These are phyloP conservation scores for Penicillium rolfsii DNA, from an alignment of 2,329 filamentous ascomycete species.

Conservation along the genomic window DNA sequence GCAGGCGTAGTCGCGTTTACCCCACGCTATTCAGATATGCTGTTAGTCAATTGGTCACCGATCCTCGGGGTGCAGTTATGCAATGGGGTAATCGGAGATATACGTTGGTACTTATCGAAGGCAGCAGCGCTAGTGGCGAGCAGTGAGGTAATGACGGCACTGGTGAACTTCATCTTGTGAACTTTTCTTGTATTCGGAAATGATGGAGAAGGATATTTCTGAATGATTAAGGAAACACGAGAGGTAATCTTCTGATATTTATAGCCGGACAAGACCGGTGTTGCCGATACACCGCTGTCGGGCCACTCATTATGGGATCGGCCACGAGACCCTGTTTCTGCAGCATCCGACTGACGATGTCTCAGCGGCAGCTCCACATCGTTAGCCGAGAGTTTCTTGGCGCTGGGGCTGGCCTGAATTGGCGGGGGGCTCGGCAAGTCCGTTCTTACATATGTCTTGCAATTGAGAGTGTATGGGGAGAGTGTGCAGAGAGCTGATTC, in stretches of 20 bases:
- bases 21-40: conserved; percentile 32
- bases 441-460: neutral
- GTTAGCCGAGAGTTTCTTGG: conserved; percentile 20
- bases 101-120: conserved; percentile 40
- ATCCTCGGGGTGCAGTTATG: neutral
- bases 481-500: neutral
- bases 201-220: neutral
- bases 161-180: conserved; percentile 35
- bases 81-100: neutral
- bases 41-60: neutral
- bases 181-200: neutral
- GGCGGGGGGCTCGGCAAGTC: conserved; percentile 4
- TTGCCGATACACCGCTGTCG: neutral
- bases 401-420: conserved; percentile 6
- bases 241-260: neutral
- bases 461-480: neutral
- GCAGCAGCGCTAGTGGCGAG: conserved; percentile 33
- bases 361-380: conserved; percentile 27
- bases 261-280: conserved; percentile 7
- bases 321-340: conserved; percentile 9
- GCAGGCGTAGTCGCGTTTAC: conserved; percentile 40
- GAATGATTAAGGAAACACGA: neutral
- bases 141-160: conserved; percentile 29
- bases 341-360: conserved; percentile 21
- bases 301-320: conserved; percentile 14